Evolutionary conservation across 805 yeast genomes (phyloP).

Genomic region (Citeromyces matritensis): DNA sequence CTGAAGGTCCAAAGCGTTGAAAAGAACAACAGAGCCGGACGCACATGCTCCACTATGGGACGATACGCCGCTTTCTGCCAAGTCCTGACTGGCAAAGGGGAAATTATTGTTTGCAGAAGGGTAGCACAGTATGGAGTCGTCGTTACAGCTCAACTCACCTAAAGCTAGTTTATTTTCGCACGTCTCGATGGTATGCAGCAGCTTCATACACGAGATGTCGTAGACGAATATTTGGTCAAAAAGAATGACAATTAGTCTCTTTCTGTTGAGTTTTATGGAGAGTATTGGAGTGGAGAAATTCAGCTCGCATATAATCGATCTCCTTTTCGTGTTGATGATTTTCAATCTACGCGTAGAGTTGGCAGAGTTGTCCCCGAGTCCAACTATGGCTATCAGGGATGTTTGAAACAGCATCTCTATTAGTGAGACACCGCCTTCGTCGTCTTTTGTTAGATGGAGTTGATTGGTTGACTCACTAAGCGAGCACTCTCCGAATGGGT

Average conservation of each 20-base stretch:
- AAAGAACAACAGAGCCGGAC: conserved; percentile 58
- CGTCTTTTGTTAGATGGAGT: conserved; percentile 4
- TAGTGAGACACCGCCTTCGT: conserved; percentile 45
- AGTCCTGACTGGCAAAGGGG: background rate
- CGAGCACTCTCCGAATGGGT: conserved; percentile 70
- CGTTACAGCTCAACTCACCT: conserved; percentile 20
- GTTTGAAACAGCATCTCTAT: conserved; percentile 89
- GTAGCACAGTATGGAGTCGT: conserved; percentile 35
- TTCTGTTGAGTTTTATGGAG: conserved; percentile 66
- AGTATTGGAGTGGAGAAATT: conserved; percentile 69
- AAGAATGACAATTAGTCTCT: conserved; percentile 63
- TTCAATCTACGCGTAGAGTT: conserved; percentile 71
- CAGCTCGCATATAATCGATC: conserved; percentile 68
- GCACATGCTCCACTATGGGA: background rate
- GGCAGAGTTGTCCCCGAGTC: conserved; percentile 53
- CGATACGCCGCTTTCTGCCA: background rate
- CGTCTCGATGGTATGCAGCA: conserved; percentile 57
- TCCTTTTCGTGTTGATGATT: conserved; percentile 72
- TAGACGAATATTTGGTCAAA: conserved; percentile 76
- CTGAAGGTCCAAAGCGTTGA: conserved; percentile 58
- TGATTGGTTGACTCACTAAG: conserved; percentile 7
- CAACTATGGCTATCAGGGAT: conserved; percentile 73
- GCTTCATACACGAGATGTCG: conserved; percentile 81
- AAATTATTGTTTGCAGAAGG: conserved; percentile 25
- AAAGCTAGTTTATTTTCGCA: conserved; percentile 17